Evolutionary conservation across 1,139 yeast species (phyloP).

Genomic region (Kodamaea alishanica): DNA sequence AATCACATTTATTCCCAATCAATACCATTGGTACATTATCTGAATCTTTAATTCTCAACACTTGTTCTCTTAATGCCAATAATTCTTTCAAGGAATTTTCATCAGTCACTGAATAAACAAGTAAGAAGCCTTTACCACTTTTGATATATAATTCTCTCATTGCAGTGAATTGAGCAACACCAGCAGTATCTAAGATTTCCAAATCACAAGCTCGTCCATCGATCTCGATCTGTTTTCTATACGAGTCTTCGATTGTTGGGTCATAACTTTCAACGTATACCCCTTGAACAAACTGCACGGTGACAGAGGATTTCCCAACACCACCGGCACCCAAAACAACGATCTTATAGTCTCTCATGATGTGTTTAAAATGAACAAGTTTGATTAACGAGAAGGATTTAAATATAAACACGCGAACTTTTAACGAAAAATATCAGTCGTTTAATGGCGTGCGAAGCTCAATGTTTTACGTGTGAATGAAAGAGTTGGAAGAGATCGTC

Average conservation of each 20-base stretch:
- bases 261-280: constrained; percentile 51
- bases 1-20: constrained; percentile 85
- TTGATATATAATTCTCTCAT: constrained; percentile 68
- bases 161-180: constrained; percentile 52
- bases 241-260: constrained; percentile 60
- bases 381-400: no score
- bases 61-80: constrained; percentile 81
- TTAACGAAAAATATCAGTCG: no score
- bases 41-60: constrained; percentile 80
- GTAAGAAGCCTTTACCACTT: constrained; percentile 36
- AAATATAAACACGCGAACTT: no score
- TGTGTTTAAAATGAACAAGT: neutral
- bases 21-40: constrained; percentile 78
- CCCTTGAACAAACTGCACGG: constrained; percentile 51
- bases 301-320: constrained; percentile 50
- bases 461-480: no score
- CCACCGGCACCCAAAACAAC: constrained; percentile 54
- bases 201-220: constrained; percentile 90
- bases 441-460: no score
- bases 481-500: no score
- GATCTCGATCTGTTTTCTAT: constrained; percentile 85
- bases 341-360: constrained; percentile 35
- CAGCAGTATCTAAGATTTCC: constrained; percentile 55
- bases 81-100: constrained; percentile 80
- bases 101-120: constrained; percentile 89